phyloP scores from a whole-genome alignment of 352 stramenopile species.

The Globisporangium perplexum region DNA sequence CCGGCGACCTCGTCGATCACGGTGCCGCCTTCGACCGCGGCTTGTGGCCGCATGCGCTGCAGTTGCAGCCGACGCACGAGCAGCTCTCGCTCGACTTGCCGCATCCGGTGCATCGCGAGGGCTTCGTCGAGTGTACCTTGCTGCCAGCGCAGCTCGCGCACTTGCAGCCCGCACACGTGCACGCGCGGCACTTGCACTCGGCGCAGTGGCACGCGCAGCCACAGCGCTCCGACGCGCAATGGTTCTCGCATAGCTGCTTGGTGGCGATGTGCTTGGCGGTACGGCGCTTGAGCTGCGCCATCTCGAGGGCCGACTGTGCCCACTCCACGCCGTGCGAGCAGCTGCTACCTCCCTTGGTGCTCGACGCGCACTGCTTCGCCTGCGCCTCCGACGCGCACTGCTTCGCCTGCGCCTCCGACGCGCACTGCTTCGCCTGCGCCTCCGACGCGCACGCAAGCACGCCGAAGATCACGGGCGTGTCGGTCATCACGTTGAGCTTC shows the following conservation, averaged over 20 bases:
- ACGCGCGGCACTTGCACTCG: conserved; percentile 18
- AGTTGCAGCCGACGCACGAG: conserved; percentile 5
- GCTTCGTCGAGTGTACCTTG: not conserved
- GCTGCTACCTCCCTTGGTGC: too few species aligned
- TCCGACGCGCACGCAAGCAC: conserved; percentile 93
- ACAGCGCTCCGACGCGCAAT: conserved; percentile 26
- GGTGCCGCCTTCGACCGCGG: not conserved
- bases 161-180: conserved; percentile 20
- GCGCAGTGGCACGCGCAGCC: conserved; percentile 31
- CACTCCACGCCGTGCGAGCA: conserved; percentile 35
- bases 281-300: conserved; percentile 84
- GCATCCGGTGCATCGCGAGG: conserved; percentile 2
- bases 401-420: too few species aligned
- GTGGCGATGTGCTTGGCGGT: conserved; percentile 18
- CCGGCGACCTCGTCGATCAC: not conserved
- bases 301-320: conserved; percentile 71
- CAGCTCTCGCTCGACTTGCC: conserved; percentile 1
- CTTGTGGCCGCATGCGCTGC: conserved; percentile 3
- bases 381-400: too few species aligned
- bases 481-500: conserved; percentile 92
- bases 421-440: conserved; percentile 87
- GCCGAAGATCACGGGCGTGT: conserved; percentile 78
- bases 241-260: conserved; percentile 24
- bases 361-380: too few species aligned
- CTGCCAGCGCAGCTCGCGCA: conserved; percentile 25